phyloP scores from a whole-genome alignment of 768 basidiomycete genomes.

The Gautieria morchelliformis region DNA sequence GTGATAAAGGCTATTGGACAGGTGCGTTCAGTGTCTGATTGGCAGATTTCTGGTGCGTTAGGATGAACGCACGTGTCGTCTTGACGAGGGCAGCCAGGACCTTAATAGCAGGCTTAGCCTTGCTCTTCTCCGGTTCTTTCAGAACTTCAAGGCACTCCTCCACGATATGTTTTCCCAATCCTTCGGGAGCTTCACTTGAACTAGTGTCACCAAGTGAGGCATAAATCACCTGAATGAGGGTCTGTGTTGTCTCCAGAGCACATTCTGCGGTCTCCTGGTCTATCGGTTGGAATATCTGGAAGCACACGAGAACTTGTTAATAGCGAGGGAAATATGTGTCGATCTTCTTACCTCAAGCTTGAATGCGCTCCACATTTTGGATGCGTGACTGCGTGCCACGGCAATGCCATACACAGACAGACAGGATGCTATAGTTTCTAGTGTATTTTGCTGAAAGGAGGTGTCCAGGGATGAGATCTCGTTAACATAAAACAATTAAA shows the following conservation, averaged over 20 bases:
- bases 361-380: conserved; percentile 82
- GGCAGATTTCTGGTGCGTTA: neutral
- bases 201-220: conserved; percentile 23
- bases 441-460: conserved; percentile 63
- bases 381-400: conserved; percentile 50
- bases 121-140: conserved; percentile 87
- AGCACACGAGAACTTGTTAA: neutral
- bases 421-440: conserved; percentile 67
- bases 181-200: conserved; percentile 29
- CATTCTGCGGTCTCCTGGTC: conserved; percentile 65
- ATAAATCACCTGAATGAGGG: conserved; percentile 70
- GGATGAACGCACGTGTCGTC: conserved; percentile 57
- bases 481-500: neutral
- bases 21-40: neutral
- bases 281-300: conserved; percentile 86
- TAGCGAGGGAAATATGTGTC: neutral
- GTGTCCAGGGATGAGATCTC: conserved; percentile 2
- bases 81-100: conserved; percentile 67
- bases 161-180: conserved; percentile 64
- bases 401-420: conserved; percentile 77
- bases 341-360: conserved; percentile 66
- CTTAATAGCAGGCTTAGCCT: conserved; percentile 81
- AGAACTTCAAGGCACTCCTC: conserved; percentile 73
- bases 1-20: conserved; percentile 51
- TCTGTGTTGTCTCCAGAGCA: conserved; percentile 62